Base-by-base conservation (phyloP, 106 monocot genomes). In the Dioscorea alata region DNA sequence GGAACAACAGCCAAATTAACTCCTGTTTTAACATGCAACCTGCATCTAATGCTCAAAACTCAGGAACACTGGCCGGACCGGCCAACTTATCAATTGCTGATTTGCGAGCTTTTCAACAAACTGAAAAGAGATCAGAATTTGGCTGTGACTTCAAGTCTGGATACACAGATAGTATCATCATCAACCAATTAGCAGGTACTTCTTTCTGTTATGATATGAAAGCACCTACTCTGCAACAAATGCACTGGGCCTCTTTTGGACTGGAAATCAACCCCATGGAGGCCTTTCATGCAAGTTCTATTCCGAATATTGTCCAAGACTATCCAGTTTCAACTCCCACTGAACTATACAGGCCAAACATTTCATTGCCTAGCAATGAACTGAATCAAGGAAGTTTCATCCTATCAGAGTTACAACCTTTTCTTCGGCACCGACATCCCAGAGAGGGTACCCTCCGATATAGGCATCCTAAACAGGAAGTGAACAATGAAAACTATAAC, bases 1-100 rank as follows among this genome's bases (percentile, higher is more conserved):
- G 76, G 33, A 64, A 35, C 63, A 63, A 17, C 76, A 57, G 14
- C 22, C 60, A 75, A 4, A 19, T 23, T 9, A 66, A 23, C 59
- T 74, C 67, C 18, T 18, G 18, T 54, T 18, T 16, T 19, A 54
- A 54, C 54, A 54, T 54, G 54, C 54, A 54, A 2, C 54, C 15
- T 19, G 15, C 54, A 19, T 54, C 54, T 54, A 19, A 19, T 54
- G 54, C 18, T 54, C 18, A 54, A 19, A 18, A 8, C 54, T 15
- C 54, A 5, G 19, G 15, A 19, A 54, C 3, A 54, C 19, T 54
- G 13, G 13, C 42, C 42, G 42, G 42, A 3, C 10, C 42, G 9
- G 10, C 42, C 42, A 42, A 42, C 42, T 42, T 42, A 42, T 42
- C 42, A 42, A 42, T 42, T 42, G 6, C 42, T 42, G 42, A 42